Evolutionary conservation across 129 eudicot species (phyloP), one percentile per base, ranked within the genome.

Genomic region (Flaveria linearis): DNA sequence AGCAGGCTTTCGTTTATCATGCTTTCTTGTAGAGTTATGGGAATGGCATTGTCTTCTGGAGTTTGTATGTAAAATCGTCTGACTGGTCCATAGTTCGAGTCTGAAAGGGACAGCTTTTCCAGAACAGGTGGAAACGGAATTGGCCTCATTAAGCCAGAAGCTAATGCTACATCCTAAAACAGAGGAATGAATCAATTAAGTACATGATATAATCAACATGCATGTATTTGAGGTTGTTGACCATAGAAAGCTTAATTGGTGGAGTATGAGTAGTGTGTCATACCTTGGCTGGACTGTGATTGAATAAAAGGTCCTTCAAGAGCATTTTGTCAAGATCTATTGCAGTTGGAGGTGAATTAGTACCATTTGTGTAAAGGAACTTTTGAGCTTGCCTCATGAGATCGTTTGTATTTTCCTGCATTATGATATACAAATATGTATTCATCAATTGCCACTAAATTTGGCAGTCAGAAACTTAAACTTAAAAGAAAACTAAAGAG

Each of bases 271-370:
- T 13, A 1, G 17, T 12, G 68, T 15, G 72, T 72, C 26, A 25
- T 83, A 94, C 98, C 98, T 94, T 94, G 47, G 97, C 75, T 43
- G 98, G 97, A 78, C 97, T 94, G 67, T 89, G 97, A 88, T 94
- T 94, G 80, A 94, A 94, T 65, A 94, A 75, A 82, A 94, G 85
- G 64, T 94, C 97, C 86, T 76, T 91, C 41, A 91, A 74, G 65
- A 91, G 88, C 30, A 87, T 74, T 75, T 87, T 94, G 86, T 91
- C 97, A 30, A 91, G 88, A 86, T 94, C 97, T 63, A 94, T 88
- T 50, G 98, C 91, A 74, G 98, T 91, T 52, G 98, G 98, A 76
- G 98, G n/a, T n/a, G n/a, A n/a, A n/a, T n/a, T n/a, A n/a, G n/a
- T n/a, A n/a, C n/a, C n/a, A n/a, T n/a, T n/a, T n/a, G n/a, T n/a